Evolutionary conservation across 2,329 filamentous ascomycete genomes (phyloP).

Genomic region (Tolypocladium cylindrosporum): DNA sequence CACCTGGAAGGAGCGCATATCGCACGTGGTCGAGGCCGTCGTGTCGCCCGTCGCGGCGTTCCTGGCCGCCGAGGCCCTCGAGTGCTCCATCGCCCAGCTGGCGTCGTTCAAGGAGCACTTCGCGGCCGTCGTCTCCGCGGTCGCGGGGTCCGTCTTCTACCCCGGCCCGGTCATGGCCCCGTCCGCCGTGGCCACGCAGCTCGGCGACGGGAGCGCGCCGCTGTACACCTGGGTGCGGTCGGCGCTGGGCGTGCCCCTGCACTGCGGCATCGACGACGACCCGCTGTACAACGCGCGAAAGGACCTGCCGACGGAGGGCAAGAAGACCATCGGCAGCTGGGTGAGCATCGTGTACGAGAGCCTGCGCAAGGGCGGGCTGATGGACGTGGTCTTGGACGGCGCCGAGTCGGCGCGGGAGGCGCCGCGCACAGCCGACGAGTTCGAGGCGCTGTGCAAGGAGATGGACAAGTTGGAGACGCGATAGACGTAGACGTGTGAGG

Average conservation of each 20-base stretch:
- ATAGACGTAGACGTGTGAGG: not conserved
- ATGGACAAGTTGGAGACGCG: conserved; percentile 3
- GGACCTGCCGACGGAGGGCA: conserved; percentile 10
- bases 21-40: conserved; percentile 15
- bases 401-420: conserved; percentile 10
- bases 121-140: conserved; percentile 7
- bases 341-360: conserved; percentile 10
- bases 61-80: conserved; percentile 8
- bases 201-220: conserved; percentile 19
- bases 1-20: conserved; percentile 18
- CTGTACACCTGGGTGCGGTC: conserved; percentile 20
- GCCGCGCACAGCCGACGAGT: conserved; percentile 11
- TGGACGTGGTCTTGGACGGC: conserved; percentile 17
- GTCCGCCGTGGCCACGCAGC: conserved; percentile 12
- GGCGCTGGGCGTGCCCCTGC: conserved; percentile 15
- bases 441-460: conserved; percentile 10
- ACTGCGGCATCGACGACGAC: conserved; percentile 21
- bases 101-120: conserved; percentile 12
- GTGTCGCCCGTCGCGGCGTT: conserved; percentile 17
- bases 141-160: conserved; percentile 14
- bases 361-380: conserved; percentile 9
- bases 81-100: conserved; percentile 14
- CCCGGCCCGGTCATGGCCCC: conserved; percentile 12
- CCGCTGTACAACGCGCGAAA: conserved; percentile 14
- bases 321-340: conserved; percentile 15